Percentiles rank a stretch among this genome's conserved stretches.
These are phyloP conservation scores for Apophysomyces ossiformis DNA, from an alignment of 371 early-diverging fungal species.

Conservation along the genomic window DNA sequence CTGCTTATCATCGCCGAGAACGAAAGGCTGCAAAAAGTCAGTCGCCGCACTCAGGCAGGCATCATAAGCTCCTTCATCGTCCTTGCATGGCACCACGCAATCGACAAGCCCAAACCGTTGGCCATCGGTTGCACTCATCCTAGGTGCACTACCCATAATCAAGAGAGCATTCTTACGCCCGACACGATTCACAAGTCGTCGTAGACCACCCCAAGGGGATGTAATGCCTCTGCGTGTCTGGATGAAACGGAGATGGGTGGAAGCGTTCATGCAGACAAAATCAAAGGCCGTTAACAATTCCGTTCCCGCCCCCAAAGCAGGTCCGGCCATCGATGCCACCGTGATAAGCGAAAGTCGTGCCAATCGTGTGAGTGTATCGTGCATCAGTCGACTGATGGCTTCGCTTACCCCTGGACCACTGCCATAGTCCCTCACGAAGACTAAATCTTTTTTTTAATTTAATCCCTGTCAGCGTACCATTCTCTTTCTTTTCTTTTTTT, in stretches of 20 bases:
- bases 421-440: constrained; percentile 52
- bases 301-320: constrained; percentile 77
- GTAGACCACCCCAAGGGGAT: constrained; percentile 68
- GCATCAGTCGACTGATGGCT: constrained; percentile 64
- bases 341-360: constrained; percentile 62
- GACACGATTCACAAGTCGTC: constrained; percentile 55
- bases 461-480: background rate
- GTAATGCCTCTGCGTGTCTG: constrained; percentile 71
- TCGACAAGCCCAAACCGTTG: constrained; percentile 49
- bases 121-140: constrained; percentile 39
- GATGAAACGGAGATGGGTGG: constrained; percentile 58
- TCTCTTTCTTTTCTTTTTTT: too few species aligned
- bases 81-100: constrained; percentile 24
- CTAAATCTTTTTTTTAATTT: constrained; percentile 44
- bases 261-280: constrained; percentile 55
- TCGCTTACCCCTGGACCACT: constrained; percentile 42
- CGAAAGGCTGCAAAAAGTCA: constrained; percentile 27
- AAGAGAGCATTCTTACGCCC: constrained; percentile 57
- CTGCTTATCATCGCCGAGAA: constrained; percentile 16
- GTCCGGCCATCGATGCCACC: constrained; percentile 67
- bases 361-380: constrained; percentile 60
- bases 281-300: constrained; percentile 72
- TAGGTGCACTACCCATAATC: constrained; percentile 52
- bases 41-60: constrained; percentile 31
- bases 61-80: constrained; percentile 10